Base-by-base conservation (phyloP, 805 yeast species). In the Saturnispora dispora region DNA sequence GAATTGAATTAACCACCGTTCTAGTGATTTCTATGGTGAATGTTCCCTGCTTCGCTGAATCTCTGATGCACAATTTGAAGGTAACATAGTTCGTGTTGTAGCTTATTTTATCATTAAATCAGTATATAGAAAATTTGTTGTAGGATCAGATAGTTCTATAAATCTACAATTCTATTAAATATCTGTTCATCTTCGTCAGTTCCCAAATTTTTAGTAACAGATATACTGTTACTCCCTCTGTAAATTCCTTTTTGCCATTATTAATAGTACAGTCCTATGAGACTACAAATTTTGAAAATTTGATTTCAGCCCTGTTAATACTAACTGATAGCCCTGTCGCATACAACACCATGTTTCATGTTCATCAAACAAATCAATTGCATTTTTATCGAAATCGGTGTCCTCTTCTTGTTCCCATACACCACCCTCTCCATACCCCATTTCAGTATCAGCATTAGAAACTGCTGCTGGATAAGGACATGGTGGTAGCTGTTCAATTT, bases 261-360 rank as follows among this genome's bases (percentile, higher is more conserved):
- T 18, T 11, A 13, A 18, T 37, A 37, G n/a, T 18, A 37, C 20
- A 18, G 18, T 37, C 23, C 2, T 37, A 37, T 37, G 17, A 37
- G 22, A 37, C 22, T 40, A 30, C 25, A 23, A 35, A 11, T 32
- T 32, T 5, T 45, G 28, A 15, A 45, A 9, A 17, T 22, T 17
- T 23, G 39, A 23, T 32, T 45, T 45, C n/a, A 47, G n/a, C 6
- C 39, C 47, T 18, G 23, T 20, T n/a, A 40, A 28, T n/a, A 48
- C 47, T 18, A 35, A 35, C 4, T 18, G 10, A 58, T 58, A 47
- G 17, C 57, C 52, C 13, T 41, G 49, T 13, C 32, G 41, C 51
- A 62, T 59, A 46, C 71, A 65, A 36, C 72, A 69, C 76, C 76
- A 72, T 17, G 48, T 42, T 33, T 64, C 67, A 50, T 71, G 75